Percentiles rank a stretch among this genome's conserved stretches.
Conservation (phyloP, 2,329 filamentous ascomycete species). For the Thelonectria olida region DNA sequence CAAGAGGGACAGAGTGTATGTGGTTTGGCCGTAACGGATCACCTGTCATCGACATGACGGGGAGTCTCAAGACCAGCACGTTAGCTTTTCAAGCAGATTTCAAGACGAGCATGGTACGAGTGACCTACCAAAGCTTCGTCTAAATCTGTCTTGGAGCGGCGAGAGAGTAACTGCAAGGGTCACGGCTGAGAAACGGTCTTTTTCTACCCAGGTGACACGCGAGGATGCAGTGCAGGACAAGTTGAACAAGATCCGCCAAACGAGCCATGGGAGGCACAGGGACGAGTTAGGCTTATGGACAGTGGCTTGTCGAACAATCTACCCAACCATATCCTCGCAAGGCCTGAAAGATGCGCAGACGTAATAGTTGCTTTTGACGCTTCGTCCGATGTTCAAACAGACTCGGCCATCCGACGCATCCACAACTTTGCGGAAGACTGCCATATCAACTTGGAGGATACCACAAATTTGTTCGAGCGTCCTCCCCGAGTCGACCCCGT, state of each 20-base stretch:
- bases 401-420: conserved; percentile 26
- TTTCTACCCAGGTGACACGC: neutral
- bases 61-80: neutral
- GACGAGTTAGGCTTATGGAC: conserved; percentile 31
- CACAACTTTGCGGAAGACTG: conserved; percentile 36
- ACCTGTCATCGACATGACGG: neutral
- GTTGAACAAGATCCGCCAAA: accelerated
- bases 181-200: neutral
- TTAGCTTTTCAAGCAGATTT: conserved; percentile 2
- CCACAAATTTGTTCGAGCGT: neutral
- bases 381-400: conserved; percentile 29
- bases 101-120: neutral
- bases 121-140: neutral
- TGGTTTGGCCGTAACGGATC: too few species aligned
- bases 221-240: neutral
- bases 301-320: conserved; percentile 37
- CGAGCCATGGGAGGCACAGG: conserved; percentile 32
- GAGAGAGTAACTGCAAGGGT: conserved; percentile 11
- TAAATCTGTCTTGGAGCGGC: conserved; percentile 8
- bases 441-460: conserved; percentile 18
- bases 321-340: conserved; percentile 28
- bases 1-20: too few species aligned
- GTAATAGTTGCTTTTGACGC: conserved; percentile 33
- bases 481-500: accelerated
- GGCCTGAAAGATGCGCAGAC: conserved; percentile 26